These are phyloP conservation scores for Erucastrum elatum DNA, from an alignment of 345 rosid genomes.

Conservation along the genomic window DNA sequence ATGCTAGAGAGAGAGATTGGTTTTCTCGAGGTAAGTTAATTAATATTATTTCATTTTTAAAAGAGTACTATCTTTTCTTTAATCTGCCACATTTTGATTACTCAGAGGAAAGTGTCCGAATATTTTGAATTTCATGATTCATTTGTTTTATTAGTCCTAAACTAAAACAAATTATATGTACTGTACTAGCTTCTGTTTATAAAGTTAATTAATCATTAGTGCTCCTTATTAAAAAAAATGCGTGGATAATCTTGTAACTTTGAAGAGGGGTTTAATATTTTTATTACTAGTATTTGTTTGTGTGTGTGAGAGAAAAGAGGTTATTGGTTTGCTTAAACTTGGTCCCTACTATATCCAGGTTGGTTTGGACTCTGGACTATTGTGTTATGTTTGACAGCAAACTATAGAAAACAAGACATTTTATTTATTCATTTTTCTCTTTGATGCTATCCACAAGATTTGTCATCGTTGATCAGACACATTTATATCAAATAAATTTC, in stretches of 20 bases:
- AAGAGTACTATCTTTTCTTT: constrained; percentile 6
- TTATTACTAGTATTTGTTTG: background rate
- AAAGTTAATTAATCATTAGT: background rate
- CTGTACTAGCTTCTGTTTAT: constrained; percentile 14
- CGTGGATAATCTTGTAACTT: background rate
- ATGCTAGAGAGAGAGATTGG: constrained; percentile 89
- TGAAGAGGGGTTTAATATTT: background rate
- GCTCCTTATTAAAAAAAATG: background rate
- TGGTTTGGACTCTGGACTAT: constrained; percentile 39
- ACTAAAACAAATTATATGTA: background rate
- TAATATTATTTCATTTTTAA: background rate
- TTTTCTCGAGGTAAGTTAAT: constrained; percentile 73
- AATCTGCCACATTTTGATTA: constrained; percentile 32
- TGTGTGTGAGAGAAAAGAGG: constrained; percentile 8
- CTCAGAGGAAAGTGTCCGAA: constrained; percentile 32
- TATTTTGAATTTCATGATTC: constrained; percentile 35
- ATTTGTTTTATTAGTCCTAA: background rate
- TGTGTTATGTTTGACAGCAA: constrained; percentile 29
- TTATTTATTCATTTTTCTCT: constrained; percentile 12
- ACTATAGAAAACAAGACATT: constrained; percentile 30
- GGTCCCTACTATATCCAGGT: constrained; percentile 44
- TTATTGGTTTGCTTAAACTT: constrained; percentile 13
- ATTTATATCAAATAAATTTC: constrained; percentile 17
- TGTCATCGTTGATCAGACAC: constrained; percentile 1
- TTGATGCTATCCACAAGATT: constrained; percentile 20